Evolutionary conservation across 305 asterid genomes (phyloP), one percentile per base, ranked within the genome.

Genomic region (Plantago rigida): DNA sequence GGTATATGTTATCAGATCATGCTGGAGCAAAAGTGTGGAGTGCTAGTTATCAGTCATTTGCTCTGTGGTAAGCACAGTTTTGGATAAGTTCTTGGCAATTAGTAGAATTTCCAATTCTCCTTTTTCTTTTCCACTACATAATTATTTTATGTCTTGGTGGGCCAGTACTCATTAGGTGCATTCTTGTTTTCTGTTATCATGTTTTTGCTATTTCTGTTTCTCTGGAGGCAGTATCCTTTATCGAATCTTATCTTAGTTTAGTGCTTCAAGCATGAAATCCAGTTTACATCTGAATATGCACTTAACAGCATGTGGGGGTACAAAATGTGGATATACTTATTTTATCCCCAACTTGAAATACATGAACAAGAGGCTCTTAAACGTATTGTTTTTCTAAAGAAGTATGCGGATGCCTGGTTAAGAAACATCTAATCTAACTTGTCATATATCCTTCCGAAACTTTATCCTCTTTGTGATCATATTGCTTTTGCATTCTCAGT

Each of bases 1-100:
- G 78, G 79, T 76, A 70, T 68, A 77, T 91, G 82, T 13, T 84
- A 60, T 82, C 90, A n/a, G 95, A 84, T 79, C 85, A 57, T 72
- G 77, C 75, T 57, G 87, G 82, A 65, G 90, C 86, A 52, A 87
- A 75, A 79, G 84, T 91, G 75, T 91, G 98, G 98, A 70, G 73
- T 56, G 94, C 94, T 34, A 78, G 93, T 61, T 79, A 81, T 69
- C 78, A 80, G 73, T 85, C 89, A 63, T 91, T 79, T 59, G 87
- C 94, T 31, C 69, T 91, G 66, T 91, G 98, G 98, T 91, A 76
- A 78, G 81, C 26, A 14, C 11, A 41, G n/a, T 8, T 15, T 36
- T 9, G 6, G 6, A 17, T 15, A 17, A 41, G 12, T 56, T 44
- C 39, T 31, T 3, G 7, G 39, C 39, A 31, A 31, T 3, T 0